phyloP scores from a whole-genome alignment of 2,329 filamentous ascomycete species.

The Fusarium domesticum region DNA sequence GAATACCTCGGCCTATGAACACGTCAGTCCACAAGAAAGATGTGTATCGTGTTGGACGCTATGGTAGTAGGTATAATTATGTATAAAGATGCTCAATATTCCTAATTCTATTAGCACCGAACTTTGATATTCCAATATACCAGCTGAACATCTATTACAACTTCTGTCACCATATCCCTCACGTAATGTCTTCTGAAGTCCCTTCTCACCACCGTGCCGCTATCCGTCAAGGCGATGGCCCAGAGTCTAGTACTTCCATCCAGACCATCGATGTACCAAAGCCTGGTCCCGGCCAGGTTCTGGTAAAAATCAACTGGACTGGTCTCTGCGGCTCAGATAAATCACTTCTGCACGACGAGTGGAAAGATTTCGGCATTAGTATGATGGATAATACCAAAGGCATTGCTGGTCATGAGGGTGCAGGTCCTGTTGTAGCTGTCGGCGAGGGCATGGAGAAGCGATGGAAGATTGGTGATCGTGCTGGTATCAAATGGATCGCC shows the following conservation, averaged over 20 bases:
- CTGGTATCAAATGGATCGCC: constrained; percentile 86
- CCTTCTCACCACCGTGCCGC: constrained; percentile 22
- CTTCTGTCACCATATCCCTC: neutral
- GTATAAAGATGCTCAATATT: neutral
- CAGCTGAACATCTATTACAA: neutral
- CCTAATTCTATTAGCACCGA: neutral
- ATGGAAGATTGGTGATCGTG: constrained; percentile 70
- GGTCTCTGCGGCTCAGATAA: constrained; percentile 28
- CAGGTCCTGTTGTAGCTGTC: constrained; percentile 75
- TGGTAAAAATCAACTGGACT: constrained; percentile 25
- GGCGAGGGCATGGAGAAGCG: constrained; percentile 72
- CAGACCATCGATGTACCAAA: constrained; percentile 18
- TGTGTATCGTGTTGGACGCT: neutral
- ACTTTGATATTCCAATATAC: accelerated
- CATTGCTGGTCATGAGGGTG: constrained; percentile 71
- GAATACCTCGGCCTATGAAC: constrained; percentile 3
- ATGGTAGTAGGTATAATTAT: neutral
- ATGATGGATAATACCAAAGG: constrained; percentile 18
- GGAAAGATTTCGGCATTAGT: constrained; percentile 20
- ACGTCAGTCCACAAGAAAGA: constrained; percentile 1
- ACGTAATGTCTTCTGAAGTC: constrained; percentile 16
- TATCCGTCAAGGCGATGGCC: constrained; percentile 20
- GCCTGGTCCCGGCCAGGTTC: constrained; percentile 21
- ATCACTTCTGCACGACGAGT: constrained; percentile 25
- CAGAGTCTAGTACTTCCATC: constrained; percentile 11